These are phyloP conservation scores for Aspergillus luchuensis DNA, from an alignment of 2,329 filamentous ascomycete species.

Conservation along the genomic window DNA sequence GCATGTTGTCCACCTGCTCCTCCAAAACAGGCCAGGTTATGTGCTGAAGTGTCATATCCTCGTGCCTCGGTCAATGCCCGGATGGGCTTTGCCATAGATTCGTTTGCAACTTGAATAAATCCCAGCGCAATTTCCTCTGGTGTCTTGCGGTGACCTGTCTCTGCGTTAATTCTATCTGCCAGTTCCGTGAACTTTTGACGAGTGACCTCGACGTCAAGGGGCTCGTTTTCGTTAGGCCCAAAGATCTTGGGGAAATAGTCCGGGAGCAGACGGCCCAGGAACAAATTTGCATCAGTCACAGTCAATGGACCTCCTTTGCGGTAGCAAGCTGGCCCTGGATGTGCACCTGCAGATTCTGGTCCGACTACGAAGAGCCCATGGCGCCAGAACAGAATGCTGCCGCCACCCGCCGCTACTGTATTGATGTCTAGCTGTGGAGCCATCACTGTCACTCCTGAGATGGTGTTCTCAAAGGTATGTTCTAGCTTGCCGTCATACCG, in stretches of 20 bases:
- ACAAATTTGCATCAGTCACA: constrained; percentile 89
- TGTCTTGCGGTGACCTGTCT: constrained; percentile 46
- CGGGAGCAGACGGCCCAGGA: constrained; percentile 79
- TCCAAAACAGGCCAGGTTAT: constrained; percentile 88
- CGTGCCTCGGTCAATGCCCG: constrained; percentile 88
- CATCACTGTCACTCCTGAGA: constrained; percentile 88
- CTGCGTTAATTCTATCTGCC: constrained; percentile 55
- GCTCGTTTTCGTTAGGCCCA: constrained; percentile 83
- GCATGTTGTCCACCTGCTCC: constrained; percentile 92
- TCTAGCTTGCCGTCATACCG: constrained; percentile 89
- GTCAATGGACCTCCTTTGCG: constrained; percentile 87
- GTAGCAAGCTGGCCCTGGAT: constrained; percentile 90
- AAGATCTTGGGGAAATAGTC: constrained; percentile 98
- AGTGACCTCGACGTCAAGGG: constrained; percentile 74
- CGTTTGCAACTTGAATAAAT: constrained; percentile 47
- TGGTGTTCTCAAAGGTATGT: constrained; percentile 92
- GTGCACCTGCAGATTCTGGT: constrained; percentile 86
- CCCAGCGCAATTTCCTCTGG: constrained; percentile 44
- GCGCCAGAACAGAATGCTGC: constrained; percentile 71
- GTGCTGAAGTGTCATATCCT: constrained; percentile 85
- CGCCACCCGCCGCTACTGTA: constrained; percentile 85
- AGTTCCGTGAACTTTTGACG: constrained; percentile 74
- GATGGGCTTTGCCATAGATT: constrained; percentile 67
- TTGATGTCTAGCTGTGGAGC: constrained; percentile 93
- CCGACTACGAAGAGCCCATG: constrained; percentile 92